Percentiles rank a stretch among this genome's conserved stretches.
These are phyloP conservation scores for Chaetomiaceae sp. DNA, from an alignment of 2,329 filamentous ascomycete species.

Conservation along the genomic window DNA sequence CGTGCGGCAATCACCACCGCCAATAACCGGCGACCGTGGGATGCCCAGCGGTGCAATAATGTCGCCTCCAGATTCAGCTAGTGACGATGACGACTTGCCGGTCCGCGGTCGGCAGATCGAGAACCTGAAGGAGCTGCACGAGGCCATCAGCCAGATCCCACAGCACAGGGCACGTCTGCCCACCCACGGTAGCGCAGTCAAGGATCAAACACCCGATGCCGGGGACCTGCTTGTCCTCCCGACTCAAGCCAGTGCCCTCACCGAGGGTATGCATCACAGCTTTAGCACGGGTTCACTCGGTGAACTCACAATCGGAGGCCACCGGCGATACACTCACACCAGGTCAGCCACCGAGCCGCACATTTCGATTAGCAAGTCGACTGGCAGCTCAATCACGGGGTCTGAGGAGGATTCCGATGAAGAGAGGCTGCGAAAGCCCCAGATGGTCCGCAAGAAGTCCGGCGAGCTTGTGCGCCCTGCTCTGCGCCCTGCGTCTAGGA, in stretches of 20 bases:
- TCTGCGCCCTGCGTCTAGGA: conserved; percentile 70
- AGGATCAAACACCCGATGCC: conserved; percentile 30
- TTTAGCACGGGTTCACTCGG: conserved; percentile 46
- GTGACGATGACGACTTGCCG: conserved; percentile 70
- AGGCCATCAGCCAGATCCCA: conserved; percentile 77
- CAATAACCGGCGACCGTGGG: conserved; percentile 63
- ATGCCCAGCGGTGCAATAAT: conserved; percentile 84
- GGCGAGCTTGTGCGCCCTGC: conserved; percentile 93
- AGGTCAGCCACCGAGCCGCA: conserved; percentile 54
- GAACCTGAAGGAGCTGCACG: conserved; percentile 66
- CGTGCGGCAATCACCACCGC: conserved; percentile 79
- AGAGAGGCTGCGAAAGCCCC: conserved; percentile 64
- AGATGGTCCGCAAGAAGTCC: conserved; percentile 96
- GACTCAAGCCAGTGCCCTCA: conserved; percentile 31
- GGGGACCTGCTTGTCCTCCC: conserved; percentile 36
- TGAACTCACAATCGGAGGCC: conserved; percentile 36
- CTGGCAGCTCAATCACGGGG: conserved; percentile 45
- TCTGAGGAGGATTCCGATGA: conserved; percentile 63
- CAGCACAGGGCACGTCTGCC: conserved; percentile 59
- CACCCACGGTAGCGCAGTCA: conserved; percentile 27
- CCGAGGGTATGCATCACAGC: conserved; percentile 42
- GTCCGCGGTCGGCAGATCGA: conserved; percentile 41
- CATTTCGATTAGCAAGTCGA: conserved; percentile 42
- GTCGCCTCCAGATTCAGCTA: conserved; percentile 81
- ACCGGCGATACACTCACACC: conserved; percentile 45